A percentile compares a stretch with the other conserved stretches of the same genome.
Conservation (phyloP, 108 stramenopile species). For the Cyclotella distinguenda region DNA sequence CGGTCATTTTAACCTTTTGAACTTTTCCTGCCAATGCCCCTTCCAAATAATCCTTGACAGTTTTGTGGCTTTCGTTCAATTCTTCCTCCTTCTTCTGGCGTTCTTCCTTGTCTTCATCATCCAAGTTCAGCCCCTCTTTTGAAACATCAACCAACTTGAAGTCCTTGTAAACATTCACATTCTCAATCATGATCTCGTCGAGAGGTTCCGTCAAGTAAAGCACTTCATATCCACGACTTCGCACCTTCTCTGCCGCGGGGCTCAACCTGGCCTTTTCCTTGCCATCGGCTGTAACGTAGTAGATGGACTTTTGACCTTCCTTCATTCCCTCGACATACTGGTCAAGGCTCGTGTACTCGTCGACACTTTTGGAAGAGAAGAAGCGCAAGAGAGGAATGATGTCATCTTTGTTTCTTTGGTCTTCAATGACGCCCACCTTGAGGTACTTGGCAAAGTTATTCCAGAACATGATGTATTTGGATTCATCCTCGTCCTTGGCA, state of each 20-base stretch:
- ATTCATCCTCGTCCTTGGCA: conserved; percentile 75
- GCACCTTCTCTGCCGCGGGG: conserved; percentile 92
- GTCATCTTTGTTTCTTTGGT: conserved; percentile 85
- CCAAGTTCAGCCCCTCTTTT: conserved; percentile 87
- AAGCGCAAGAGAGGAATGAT: conserved; percentile 86
- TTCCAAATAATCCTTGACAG: conserved; percentile 83
- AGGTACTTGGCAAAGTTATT: conserved; percentile 98
- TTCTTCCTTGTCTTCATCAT: conserved; percentile 87
- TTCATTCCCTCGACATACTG: conserved; percentile 91
- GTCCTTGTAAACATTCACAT: conserved; percentile 79
- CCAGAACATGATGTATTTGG: conserved; percentile 85
- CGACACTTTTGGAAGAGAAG: conserved; percentile 78
- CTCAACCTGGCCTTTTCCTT: conserved; percentile 75
- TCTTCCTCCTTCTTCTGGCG: conserved; percentile 89
- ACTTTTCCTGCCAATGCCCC: conserved; percentile 76
- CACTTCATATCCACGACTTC: conserved; percentile 88
- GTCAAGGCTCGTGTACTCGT: conserved; percentile 83
- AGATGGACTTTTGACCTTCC: conserved; percentile 91
- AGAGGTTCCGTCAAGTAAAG: conserved; percentile 93
- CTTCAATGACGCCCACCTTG: conserved; percentile 94
- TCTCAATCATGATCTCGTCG: conserved; percentile 96
- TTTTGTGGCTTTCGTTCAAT: conserved; percentile 60
- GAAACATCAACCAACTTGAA: conserved; percentile 86
- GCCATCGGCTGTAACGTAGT: conserved; percentile 95
- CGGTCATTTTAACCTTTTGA: conserved; percentile 87